Percentiles rank a stretch among this genome's conserved stretches.
Conservation (phyloP, 192 early-diverging fungal genomes). For the Coemansia sp. region DNA sequence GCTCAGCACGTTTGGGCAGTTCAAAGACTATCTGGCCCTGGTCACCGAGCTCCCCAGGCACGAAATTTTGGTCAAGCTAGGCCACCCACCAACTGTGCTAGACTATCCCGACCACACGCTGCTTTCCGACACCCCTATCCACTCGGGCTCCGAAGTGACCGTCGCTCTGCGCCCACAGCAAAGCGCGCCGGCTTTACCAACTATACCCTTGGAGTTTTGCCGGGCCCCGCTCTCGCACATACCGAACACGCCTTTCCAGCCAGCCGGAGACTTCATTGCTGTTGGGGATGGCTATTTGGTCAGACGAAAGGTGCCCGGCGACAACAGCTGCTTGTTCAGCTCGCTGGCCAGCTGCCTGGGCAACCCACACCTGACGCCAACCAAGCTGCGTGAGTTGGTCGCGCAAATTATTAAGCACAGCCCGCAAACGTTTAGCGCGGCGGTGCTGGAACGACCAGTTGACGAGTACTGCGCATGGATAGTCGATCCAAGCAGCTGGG, state of each 20-base stretch:
- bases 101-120: slow-evolving; percentile 19
- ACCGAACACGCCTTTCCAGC: too few species aligned
- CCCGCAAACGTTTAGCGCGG: slow-evolving; percentile 52
- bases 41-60: slow-evolving; percentile 7
- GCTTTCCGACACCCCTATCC: slow-evolving; percentile 17
- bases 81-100: slow-evolving; percentile 17
- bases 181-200: too few species aligned
- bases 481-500: slow-evolving; percentile 55
- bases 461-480: slow-evolving; percentile 61
- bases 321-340: slow-evolving; percentile 63
- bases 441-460: slow-evolving; percentile 49
- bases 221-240: neutral
- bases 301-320: slow-evolving; percentile 38
- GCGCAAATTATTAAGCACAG: slow-evolving; percentile 37
- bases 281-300: slow-evolving; percentile 28
- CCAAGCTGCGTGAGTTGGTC: slow-evolving; percentile 35
- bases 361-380: slow-evolving; percentile 1
- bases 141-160: neutral
- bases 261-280: neutral
- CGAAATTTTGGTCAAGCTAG: slow-evolving; percentile 14
- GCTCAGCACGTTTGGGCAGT: slow-evolving; percentile 20
- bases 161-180: neutral
- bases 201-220: too few species aligned
- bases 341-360: slow-evolving; percentile 41
- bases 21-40: slow-evolving; percentile 17